Evolutionary conservation across 2,329 filamentous ascomycete genomes (phyloP), one percentile per base, ranked within the genome.

Genomic region (Fusarium sp.): DNA sequence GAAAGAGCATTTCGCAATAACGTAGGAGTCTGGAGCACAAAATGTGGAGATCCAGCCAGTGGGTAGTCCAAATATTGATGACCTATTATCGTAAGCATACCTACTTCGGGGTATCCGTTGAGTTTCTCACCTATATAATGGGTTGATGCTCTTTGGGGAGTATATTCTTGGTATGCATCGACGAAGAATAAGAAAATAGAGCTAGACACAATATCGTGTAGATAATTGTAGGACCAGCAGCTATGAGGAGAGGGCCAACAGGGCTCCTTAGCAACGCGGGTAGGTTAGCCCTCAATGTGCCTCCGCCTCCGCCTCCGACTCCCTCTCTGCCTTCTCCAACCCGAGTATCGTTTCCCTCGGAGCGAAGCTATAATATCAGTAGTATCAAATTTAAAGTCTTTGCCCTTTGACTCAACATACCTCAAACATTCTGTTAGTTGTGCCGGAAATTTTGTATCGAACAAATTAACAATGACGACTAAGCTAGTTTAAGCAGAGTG

Each of bases 381-480:
- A 48, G 14, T 48, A 28, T 4, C 2, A 3, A 22, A 3, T 8
- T 17, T 6, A 0, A 17, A 6, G 9, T 1, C 1, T 0, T 28
- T 22, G 3, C 9, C 9, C 6, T 22, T 11, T 10, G 26, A 8
- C 3, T 4, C 20, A 17, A n/a, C 20, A 2, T 48, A 48, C 32
- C 14, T 48, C 12, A 22, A 0, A 1, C 45, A 28, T 30, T 48
- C 3, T 30, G 9, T 11, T 22, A 17, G 9, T 1, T 17, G 9
- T 17, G 26, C 13, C 6, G 45, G 18, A 28, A 11, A 0, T 15
- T 3, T 3, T 48, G 0, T 28, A 9, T 48, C 17, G 26, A 34
- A 34, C 13, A 26, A 26, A 26, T 26, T 26, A 26, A 26, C 26
- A 26, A 26, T 26, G 26, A 26, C 26, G 15, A 28, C 13, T 15